These are phyloP conservation scores for Artomyces pyxidatus DNA, from an alignment of 768 basidiomycete species.

Conservation along the genomic window DNA sequence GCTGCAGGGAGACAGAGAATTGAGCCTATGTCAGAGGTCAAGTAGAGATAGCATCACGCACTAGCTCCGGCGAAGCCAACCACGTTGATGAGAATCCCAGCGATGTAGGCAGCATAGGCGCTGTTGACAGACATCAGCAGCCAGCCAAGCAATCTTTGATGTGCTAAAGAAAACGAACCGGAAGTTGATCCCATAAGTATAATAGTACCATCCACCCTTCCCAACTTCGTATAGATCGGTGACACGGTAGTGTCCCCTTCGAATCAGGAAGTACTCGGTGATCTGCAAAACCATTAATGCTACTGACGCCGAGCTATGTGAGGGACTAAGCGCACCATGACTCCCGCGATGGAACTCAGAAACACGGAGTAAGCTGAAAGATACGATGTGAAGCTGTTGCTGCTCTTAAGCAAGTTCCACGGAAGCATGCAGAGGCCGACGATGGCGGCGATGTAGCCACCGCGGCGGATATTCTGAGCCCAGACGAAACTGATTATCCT, in stretches of 20 bases:
- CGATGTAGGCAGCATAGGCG: slow-evolving; percentile 58
- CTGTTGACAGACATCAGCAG: slow-evolving; percentile 20
- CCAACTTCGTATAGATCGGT: slow-evolving; percentile 56
- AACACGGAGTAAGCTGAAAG: slow-evolving; percentile 78
- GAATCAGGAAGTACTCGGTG: slow-evolving; percentile 70
- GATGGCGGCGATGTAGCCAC: slow-evolving; percentile 75
- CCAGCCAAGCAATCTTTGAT: neutral
- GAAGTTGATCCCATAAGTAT: slow-evolving; percentile 67
- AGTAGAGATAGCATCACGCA: slow-evolving; percentile 23
- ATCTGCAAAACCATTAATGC: slow-evolving; percentile 35
- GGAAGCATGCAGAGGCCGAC: slow-evolving; percentile 71
- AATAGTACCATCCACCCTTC: slow-evolving; percentile 64
- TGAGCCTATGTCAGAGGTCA: neutral
- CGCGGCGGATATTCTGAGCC: slow-evolving; percentile 67
- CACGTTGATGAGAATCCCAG: slow-evolving; percentile 76
- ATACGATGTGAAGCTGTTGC: slow-evolving; percentile 73
- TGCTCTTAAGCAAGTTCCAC: slow-evolving; percentile 68
- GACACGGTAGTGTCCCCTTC: slow-evolving; percentile 63
- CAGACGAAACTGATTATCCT: neutral
- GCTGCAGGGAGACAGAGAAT: slow-evolving; percentile 23
- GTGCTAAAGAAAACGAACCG: slow-evolving; percentile 28
- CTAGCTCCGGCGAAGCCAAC: slow-evolving; percentile 76
- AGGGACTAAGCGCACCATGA: slow-evolving; percentile 45
- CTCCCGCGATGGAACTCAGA: slow-evolving; percentile 72
- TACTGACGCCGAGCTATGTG: neutral